Base-by-base conservation (phyloP, 768 basidiomycete genomes). In the Leccinum incarnatum region DNA sequence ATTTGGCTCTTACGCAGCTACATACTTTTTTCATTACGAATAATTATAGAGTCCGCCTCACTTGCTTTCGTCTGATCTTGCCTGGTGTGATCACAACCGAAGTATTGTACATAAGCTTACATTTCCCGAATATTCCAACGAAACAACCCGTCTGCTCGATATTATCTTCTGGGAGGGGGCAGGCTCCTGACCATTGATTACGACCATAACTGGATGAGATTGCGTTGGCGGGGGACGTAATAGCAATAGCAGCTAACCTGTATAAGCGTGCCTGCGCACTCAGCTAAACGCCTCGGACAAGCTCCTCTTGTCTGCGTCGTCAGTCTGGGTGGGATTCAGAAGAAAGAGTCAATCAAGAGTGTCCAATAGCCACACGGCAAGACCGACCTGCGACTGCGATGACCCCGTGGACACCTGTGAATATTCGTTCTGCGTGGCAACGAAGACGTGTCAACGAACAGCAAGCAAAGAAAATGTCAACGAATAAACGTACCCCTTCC, bases 341-440 rank as follows among this genome's bases (percentile, higher is more conserved):
- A 45, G 19, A 11, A 12, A 5, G 10, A 7, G 27, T 60, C 37
- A 15, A 37, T n/a, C 4, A 1, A 15, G 10, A n/a, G 30, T 15
- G 15, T 27, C 12, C 23, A 21, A 34, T 21, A 9, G 15, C n/a
- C 7, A 50, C 4, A 34, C 6, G 25, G 19, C 5, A 40, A 9
- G 17, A 54, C 61, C 4, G 25, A 64, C 69, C 57, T 66, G 67
- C 11, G 68, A 69, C 32, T 59, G 60, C 0, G 66, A 56, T 15
- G 67, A 70, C 2, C n/a, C 55, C 1, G 61, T 15, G 0, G 60
- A 70, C 6, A 66, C 55, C 12, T 68, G 56, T 6, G 58, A 11
- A 40, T 66, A 68, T 14, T 50, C 54, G 30, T 51, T 55, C 68
- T 70, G 21, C 32, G 1, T 23, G 23, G 15, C 14, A 23, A 45